Percentiles rank a stretch among this genome's conserved stretches.
Evolutionary conservation across 371 early-diverging fungal genomes (phyloP).

Genomic region (Capillidium rhysosporum): DNA sequence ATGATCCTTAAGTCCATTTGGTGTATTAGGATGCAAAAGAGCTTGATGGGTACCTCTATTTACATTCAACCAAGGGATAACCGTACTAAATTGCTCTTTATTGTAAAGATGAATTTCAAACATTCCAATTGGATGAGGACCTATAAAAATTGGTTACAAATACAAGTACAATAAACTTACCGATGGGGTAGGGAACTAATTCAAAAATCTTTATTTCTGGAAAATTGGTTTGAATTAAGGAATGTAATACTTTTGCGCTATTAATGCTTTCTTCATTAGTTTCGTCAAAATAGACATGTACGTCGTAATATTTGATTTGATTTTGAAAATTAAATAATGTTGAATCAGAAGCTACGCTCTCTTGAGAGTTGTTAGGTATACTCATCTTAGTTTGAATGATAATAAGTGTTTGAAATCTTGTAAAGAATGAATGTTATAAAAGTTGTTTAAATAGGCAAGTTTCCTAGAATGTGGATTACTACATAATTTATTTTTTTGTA

Average conservation of each 20-base stretch:
- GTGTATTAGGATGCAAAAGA: slow-evolving; percentile 4
- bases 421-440: no score
- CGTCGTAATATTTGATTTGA: background rate
- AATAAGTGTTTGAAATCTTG: no score
- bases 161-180: background rate
- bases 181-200: background rate
- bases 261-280: background rate
- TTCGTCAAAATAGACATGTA: slow-evolving; percentile 2
- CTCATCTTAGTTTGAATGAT: no score
- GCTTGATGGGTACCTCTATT: background rate
- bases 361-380: no score
- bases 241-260: background rate
- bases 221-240: background rate
- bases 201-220: slow-evolving; percentile 1
- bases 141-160: background rate
- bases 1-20: background rate
- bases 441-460: no score
- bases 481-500: no score
- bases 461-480: no score
- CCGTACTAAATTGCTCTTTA: background rate
- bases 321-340: background rate
- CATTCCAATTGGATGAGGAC: slow-evolving; percentile 5
- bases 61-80: slow-evolving; percentile 2
- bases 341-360: no score
- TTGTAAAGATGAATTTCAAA: slow-evolving; percentile 1